Conservation (phyloP, 2,329 filamentous ascomycete species). For the Xenoacremonium recifei region DNA sequence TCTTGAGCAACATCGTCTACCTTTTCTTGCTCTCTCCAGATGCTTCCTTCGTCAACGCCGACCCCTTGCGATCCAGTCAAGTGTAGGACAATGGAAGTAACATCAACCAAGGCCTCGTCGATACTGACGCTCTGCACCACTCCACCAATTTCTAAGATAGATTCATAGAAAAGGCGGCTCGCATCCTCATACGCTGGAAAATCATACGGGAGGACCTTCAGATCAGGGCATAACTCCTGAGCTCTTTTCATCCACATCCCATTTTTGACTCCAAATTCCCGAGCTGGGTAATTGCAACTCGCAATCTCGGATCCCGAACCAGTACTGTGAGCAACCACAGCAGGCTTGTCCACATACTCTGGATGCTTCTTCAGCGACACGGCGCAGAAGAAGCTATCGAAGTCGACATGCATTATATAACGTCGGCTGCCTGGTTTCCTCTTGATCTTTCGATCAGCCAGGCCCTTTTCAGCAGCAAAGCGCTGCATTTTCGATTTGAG, state of each 20-base stretch:
- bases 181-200: slow-evolving; percentile 93
- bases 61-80: slow-evolving; percentile 64
- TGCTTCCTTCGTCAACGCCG: slow-evolving; percentile 63
- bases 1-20: slow-evolving; percentile 65
- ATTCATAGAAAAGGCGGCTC: slow-evolving; percentile 82
- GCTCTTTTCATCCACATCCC: slow-evolving; percentile 99
- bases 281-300: slow-evolving; percentile 93
- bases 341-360: slow-evolving; percentile 73
- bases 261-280: slow-evolving; percentile 85
- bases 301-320: slow-evolving; percentile 92
- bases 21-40: slow-evolving; percentile 75
- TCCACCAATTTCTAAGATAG: slow-evolving; percentile 75
- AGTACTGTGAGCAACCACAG: slow-evolving; percentile 83
- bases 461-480: slow-evolving; percentile 67
- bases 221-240: slow-evolving; percentile 74
- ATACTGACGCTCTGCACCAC: slow-evolving; percentile 95
- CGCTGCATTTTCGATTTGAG: slow-evolving; percentile 86
- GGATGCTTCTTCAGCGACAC: slow-evolving; percentile 80
- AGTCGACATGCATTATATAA: slow-evolving; percentile 94
- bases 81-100: slow-evolving; percentile 67
- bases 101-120: slow-evolving; percentile 88
- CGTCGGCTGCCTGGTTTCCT: slow-evolving; percentile 62
- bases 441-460: slow-evolving; percentile 44
- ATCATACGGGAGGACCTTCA: slow-evolving; percentile 93
- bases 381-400: slow-evolving; percentile 97